Percentiles rank a stretch among this genome's conserved stretches.
Conservation (phyloP, 2,329 filamentous ascomycete genomes). For the Colletotrichum sublineola region DNA sequence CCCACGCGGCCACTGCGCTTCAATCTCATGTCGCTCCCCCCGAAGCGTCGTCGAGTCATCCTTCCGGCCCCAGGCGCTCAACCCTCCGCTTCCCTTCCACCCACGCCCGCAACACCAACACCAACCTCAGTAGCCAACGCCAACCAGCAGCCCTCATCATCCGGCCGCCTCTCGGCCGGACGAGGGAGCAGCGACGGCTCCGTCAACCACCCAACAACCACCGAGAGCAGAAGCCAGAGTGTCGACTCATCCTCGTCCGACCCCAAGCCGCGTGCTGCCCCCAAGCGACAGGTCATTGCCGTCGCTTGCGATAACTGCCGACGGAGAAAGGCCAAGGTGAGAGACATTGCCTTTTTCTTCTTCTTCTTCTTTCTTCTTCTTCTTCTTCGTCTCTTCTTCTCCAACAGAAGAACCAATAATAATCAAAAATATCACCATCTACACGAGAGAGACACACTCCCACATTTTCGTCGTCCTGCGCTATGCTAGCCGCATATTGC, state of each 20-base stretch:
- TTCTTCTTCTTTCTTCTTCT: too few relatives aligned
- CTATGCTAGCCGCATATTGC: background rate
- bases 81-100: background rate
- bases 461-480: background rate
- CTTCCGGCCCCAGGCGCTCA: conserved; percentile 30
- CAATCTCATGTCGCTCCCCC: conserved; percentile 30
- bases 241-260: conserved; percentile 29
- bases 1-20: background rate
- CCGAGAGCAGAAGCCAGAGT: conserved; percentile 26
- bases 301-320: conserved; percentile 40
- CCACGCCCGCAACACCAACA: background rate
- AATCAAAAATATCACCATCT: background rate
- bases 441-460: background rate
- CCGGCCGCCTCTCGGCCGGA: conserved; percentile 1
- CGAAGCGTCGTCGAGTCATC: conserved; percentile 38
- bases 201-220: background rate
- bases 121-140: background rate
- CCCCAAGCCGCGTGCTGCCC: conserved; percentile 21
- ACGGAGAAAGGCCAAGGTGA: conserved; percentile 38
- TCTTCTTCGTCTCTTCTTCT: too few relatives aligned
- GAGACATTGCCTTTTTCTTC: background rate
- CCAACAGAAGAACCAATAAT: too few relatives aligned
- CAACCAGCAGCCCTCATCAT: background rate
- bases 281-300: conserved; percentile 38
- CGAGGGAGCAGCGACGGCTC: background rate